A percentile compares a stretch with the other conserved stretches of the same genome.
Conservation (phyloP, 202 grass and related monocot species). For the Carex arenaria region DNA sequence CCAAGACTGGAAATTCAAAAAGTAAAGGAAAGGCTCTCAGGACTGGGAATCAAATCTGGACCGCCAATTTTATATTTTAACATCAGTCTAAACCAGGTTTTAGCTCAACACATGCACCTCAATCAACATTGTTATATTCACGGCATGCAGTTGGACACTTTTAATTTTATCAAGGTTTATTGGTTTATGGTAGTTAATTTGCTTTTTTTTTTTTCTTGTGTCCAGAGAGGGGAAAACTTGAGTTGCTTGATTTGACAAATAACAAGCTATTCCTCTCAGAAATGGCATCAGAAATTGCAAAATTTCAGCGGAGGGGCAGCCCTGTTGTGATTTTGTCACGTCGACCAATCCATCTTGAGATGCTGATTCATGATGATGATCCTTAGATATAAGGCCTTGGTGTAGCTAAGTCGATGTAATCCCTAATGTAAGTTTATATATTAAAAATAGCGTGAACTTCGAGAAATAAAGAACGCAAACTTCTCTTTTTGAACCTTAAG, state of each 20-base stretch:
- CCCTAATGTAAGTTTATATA: background rate
- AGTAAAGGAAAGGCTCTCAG: background rate
- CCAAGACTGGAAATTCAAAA: background rate
- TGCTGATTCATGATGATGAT: constrained; percentile 18
- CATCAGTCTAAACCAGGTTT: background rate
- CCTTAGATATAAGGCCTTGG: background rate
- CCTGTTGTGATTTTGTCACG: constrained; percentile 10
- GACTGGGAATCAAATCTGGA: background rate
- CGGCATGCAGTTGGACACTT: background rate
- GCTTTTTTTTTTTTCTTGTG: background rate
- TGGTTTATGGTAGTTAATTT: background rate
- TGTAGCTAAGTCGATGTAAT: background rate
- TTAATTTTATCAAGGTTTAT: background rate
- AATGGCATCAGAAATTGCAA: background rate
- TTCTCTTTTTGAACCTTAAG: background rate
- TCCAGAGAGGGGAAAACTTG: constrained; percentile 12
- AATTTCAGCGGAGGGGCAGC: constrained; percentile 1
- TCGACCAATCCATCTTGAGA: background rate
- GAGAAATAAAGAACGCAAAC: background rate
- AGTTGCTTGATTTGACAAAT: constrained; percentile 13
- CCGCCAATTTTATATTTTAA: background rate
- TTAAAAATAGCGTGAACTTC: background rate
- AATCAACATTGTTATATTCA: background rate
- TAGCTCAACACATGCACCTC: background rate
- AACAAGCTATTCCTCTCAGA: constrained; percentile 7